Evolutionary conservation across 306 rosid genomes (phyloP).

Genomic region (Castanea mollissima): DNA sequence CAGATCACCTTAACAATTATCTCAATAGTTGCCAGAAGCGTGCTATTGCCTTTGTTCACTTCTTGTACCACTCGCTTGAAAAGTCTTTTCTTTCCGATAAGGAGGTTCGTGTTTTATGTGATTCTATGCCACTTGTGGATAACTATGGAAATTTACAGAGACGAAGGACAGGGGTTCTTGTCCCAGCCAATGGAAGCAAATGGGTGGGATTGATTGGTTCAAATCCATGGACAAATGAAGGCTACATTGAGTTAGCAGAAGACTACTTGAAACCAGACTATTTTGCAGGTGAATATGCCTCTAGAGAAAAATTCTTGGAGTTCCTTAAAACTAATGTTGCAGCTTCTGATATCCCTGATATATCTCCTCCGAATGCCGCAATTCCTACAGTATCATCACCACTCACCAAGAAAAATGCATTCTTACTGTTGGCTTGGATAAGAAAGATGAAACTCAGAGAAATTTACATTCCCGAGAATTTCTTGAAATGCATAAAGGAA

Average conservation of each 20-base stretch:
- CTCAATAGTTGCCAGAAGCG: too few relatives aligned
- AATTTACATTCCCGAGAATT: slow-evolving; percentile 30
- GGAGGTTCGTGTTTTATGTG: slow-evolving; percentile 12
- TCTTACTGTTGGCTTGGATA: slow-evolving; percentile 51
- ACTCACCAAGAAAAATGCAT: too few relatives aligned
- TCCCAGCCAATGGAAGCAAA: slow-evolving; percentile 42
- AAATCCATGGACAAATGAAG: slow-evolving; percentile 3
- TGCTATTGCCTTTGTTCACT: slow-evolving; percentile 44
- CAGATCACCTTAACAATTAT: too few relatives aligned
- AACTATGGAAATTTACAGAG: slow-evolving; percentile 30
- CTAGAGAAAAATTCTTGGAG: too few relatives aligned
- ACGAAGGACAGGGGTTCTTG: slow-evolving; percentile 31
- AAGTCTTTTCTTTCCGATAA: slow-evolving; percentile 7
- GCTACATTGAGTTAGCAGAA: slow-evolving; percentile 53
- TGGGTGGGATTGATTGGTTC: too few relatives aligned
- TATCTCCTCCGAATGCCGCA: too few relatives aligned
- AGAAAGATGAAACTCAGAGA: slow-evolving; percentile 6
- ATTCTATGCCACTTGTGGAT: slow-evolving; percentile 58
- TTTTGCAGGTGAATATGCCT: slow-evolving; percentile 38
- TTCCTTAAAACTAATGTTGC: too few relatives aligned
- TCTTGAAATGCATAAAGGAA: slow-evolving; percentile 29
- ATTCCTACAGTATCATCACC: too few relatives aligned
- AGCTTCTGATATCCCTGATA: too few relatives aligned
- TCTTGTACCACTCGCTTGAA: slow-evolving; percentile 45
- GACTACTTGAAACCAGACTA: slow-evolving; percentile 25